These are phyloP conservation scores for Aurantiochytrium sp. DNA, from an alignment of 108 stramenopile genomes.

Conservation along the genomic window DNA sequence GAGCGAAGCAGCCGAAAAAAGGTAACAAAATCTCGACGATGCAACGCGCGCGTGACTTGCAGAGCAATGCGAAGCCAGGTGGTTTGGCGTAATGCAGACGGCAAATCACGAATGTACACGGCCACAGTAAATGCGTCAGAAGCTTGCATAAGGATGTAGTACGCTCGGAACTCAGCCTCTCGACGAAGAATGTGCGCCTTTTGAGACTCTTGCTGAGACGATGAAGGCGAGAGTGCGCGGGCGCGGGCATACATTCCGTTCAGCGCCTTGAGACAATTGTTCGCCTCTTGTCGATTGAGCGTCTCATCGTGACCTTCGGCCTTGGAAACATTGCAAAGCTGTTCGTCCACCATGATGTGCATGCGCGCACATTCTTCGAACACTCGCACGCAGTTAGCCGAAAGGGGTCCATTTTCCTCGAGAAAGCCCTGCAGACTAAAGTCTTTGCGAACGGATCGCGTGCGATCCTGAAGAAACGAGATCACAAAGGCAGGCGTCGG, in stretches of 20 bases:
- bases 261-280: not conserved
- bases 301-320: constrained; percentile 11
- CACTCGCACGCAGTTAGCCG: not conserved
- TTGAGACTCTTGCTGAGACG: not conserved
- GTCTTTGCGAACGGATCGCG: constrained; percentile 13
- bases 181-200: not conserved
- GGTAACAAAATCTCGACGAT: not conserved
- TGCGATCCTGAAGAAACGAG: not conserved
- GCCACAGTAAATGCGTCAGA: not conserved
- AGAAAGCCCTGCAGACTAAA: not conserved
- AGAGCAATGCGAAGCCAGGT: not conserved
- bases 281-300: not conserved
- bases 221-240: not conserved
- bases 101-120: not conserved
- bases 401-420: not conserved
- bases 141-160: not conserved
- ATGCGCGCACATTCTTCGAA: constrained; percentile 8
- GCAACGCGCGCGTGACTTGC: not conserved
- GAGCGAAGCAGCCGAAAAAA: not conserved
- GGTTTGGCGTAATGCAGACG: not conserved
- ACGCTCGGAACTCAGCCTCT: constrained; percentile 5
- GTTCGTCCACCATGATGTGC: constrained; percentile 3
- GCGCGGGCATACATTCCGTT: not conserved
- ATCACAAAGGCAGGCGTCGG: not conserved
- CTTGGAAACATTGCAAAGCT: not conserved